A percentile compares a stretch with the other conserved stretches of the same genome.
These are phyloP conservation scores for Areca catechu DNA, from an alignment of 176 grass and related monocot species.

Conservation along the genomic window DNA sequence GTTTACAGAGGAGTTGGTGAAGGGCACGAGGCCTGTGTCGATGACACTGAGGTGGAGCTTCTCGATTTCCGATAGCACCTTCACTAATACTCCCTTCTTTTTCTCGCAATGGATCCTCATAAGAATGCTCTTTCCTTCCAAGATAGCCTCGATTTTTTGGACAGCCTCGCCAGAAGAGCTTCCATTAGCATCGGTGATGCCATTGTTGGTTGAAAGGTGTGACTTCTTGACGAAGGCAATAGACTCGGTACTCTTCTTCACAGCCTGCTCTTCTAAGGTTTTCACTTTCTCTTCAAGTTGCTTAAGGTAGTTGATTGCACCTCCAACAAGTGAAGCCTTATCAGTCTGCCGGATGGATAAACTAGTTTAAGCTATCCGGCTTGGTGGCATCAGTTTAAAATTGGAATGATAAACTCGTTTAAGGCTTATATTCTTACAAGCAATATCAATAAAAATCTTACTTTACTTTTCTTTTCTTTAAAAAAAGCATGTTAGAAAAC, in stretches of 20 bases:
- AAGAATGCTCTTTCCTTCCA: conserved; percentile 15
- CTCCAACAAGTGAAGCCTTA: conserved; percentile 26
- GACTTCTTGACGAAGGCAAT: no score
- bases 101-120: conserved; percentile 22
- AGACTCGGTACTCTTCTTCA: no score
- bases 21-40: conserved; percentile 18
- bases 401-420: no score
- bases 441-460: no score
- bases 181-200: no score
- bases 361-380: no score
- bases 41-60: conserved; percentile 16
- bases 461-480: no score
- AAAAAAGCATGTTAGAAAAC: no score
- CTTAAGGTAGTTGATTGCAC: conserved; percentile 23
- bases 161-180: no score
- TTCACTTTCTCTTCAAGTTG: conserved; percentile 9
- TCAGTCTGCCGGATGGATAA: conserved; percentile 14
- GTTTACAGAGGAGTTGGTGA: conserved; percentile 4
- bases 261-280: conserved; percentile 3
- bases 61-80: conserved; percentile 27
- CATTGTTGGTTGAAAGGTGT: no score
- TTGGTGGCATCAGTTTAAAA: no score
- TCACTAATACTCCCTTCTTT: conserved; percentile 28
- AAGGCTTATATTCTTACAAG: no score
- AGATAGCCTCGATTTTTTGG: conserved; percentile 1